Evolutionary conservation across 495 filamentous ascomycete species (phyloP).

Genomic region (Penicillium goetzii): DNA sequence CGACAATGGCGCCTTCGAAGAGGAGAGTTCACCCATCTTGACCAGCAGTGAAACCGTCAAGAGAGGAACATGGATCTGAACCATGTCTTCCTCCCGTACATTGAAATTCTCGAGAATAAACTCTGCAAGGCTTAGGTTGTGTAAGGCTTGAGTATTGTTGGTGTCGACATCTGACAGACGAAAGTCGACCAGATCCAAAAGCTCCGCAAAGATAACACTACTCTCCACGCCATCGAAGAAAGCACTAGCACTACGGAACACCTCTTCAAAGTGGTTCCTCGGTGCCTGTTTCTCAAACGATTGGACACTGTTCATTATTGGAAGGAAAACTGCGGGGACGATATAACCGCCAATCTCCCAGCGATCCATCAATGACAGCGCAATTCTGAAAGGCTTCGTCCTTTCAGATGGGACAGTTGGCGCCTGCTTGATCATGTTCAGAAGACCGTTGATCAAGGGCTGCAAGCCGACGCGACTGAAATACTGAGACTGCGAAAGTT

Average conservation of each 20-base stretch:
- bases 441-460: conserved; percentile 72
- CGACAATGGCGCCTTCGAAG: conserved; percentile 12
- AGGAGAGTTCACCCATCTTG: conserved; percentile 45
- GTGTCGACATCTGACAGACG: conserved; percentile 35
- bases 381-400: conserved; percentile 88
- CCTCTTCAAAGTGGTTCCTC: conserved; percentile 77
- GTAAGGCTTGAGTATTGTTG: conserved; percentile 51
- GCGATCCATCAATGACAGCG: conserved; percentile 92
- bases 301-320: conserved; percentile 78
- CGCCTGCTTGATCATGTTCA: conserved; percentile 70
- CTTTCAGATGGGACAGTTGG: conserved; percentile 64
- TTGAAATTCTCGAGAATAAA: conserved; percentile 92
- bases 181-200: conserved; percentile 57
- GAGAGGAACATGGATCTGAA: conserved; percentile 80
- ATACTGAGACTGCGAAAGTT: conserved; percentile 62
- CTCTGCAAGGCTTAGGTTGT: conserved; percentile 66
- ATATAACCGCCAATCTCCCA: conserved; percentile 95
- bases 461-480: conserved; percentile 79
- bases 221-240: conserved; percentile 99
- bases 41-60: conserved; percentile 68
- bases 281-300: conserved; percentile 63
- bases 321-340: conserved; percentile 83
- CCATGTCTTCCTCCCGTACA: conserved; percentile 94
- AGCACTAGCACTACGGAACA: conserved; percentile 85
- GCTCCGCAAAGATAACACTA: conserved; percentile 85